Evolutionary conservation across 768 basidiomycete genomes (phyloP), one percentile per base, ranked within the genome.

Genomic region (Russula sp.): DNA sequence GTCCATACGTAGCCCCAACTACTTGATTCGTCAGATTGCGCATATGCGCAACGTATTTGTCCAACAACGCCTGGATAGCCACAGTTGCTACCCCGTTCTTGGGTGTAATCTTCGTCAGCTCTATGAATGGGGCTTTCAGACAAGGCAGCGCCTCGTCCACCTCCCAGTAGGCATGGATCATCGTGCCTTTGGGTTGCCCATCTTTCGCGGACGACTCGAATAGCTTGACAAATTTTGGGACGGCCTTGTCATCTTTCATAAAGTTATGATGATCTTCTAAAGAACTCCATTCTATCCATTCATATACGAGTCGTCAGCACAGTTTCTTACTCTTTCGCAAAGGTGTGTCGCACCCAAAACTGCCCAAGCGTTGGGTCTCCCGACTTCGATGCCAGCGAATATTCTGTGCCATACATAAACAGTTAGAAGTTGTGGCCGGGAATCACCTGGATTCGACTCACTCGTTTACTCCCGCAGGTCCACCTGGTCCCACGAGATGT

Each of bases 201-300:
- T 42, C 57, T 51, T 58, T 39, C 11, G 51, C 57, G 0, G 57
- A 47, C n/a, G 62, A 1, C 45, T 54, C 27, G 57, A 63, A 63
- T 18, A 63, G 7, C 52, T 55, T 55, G 37, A 20, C 14, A 39
- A 59, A 55, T 31, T 13, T 48, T 22, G 44, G 16, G 11, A 48
- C 2, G 14, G 31, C 20, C 22, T 63, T 47, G 40, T 58, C 13
- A 31, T 63, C 57, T 3, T 34, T 4, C 2, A 0, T 8, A 32
- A 63, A 63, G 7, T 14, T 53, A 11, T 13, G 51, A 20, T 63
- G 57, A 22, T 45, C 62, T 34, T 53, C 57, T 5, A 58, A 18
- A 4, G 57, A 48, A 40, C 27, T 20, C 62, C 57, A 63, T 49
- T 59, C 62, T 63, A 11, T 57, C 18, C 14, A 31, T 57, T 45